phyloP scores from a whole-genome alignment of 108 stramenopile species.

The Pseudonitzschia pungens region DNA sequence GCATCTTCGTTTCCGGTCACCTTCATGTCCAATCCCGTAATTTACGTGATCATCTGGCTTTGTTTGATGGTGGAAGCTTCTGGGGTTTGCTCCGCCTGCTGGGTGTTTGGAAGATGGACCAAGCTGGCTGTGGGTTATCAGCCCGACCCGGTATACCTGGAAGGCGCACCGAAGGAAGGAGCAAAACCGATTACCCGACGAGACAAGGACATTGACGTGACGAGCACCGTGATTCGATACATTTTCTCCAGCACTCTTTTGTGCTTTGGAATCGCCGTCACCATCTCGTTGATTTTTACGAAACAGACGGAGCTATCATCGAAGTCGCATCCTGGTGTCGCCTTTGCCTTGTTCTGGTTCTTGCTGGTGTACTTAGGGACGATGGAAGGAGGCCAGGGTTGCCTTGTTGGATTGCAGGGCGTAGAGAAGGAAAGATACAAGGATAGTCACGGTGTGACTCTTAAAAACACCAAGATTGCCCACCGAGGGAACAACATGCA shows the following conservation, averaged over 20 bases:
- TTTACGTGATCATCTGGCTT: conserved; percentile 34
- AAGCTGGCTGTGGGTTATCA: conserved; percentile 36
- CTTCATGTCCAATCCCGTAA: conserved; percentile 43
- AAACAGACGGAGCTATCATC: conserved; percentile 32
- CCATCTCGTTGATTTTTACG: conserved; percentile 41
- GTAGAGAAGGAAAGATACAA: conserved; percentile 30
- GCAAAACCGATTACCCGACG: conserved; percentile 9
- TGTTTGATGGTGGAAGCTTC: conserved; percentile 33
- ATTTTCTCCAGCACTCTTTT: conserved; percentile 43
- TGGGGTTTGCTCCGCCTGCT: conserved; percentile 43
- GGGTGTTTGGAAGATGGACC: conserved; percentile 31
- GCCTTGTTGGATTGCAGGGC: conserved; percentile 31
- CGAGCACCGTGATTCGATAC: conserved; percentile 33
- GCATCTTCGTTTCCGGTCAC: conserved; percentile 38
- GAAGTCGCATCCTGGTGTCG: conserved; percentile 32
- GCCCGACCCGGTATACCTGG: conserved; percentile 42
- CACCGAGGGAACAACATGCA: conserved; percentile 71
- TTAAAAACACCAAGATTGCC: conserved; percentile 37
- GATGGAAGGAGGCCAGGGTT: conserved; percentile 43
- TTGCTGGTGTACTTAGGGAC: conserved; percentile 26
- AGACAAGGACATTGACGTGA: conserved; percentile 24
- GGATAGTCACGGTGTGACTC: conserved; percentile 44
- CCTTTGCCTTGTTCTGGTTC: conserved; percentile 32
- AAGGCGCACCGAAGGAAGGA: conserved; percentile 10
- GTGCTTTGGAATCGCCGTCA: conserved; percentile 49